These are phyloP conservation scores for Grosmannia serpens DNA, from an alignment of 2,329 filamentous ascomycete genomes.

Conservation along the genomic window DNA sequence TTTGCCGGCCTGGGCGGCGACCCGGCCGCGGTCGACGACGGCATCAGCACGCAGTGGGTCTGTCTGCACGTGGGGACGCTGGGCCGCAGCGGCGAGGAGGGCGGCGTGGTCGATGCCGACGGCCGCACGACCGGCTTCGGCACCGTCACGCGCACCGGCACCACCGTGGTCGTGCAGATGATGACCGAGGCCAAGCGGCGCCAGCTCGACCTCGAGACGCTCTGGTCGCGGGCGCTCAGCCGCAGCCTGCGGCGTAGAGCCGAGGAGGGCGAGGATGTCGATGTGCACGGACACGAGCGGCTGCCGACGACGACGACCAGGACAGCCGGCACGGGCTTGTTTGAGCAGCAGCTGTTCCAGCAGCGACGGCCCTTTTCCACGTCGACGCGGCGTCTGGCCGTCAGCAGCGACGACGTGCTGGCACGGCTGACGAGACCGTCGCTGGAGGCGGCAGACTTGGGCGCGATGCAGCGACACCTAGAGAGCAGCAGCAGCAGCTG, in stretches of 20 bases:
- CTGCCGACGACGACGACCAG: too few species aligned
- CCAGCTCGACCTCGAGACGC: constrained; percentile 40
- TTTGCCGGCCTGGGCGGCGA: constrained; percentile 14
- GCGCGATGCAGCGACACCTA: constrained; percentile 6
- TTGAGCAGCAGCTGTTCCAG: neutral
- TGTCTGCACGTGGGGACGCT: constrained; percentile 79
- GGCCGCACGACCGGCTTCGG: constrained; percentile 71
- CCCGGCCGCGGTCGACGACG: constrained; percentile 53
- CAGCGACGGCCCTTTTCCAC: constrained; percentile 13
- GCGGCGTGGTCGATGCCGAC: constrained; percentile 31
- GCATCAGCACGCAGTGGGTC: constrained; percentile 88
- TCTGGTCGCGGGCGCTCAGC: constrained; percentile 35
- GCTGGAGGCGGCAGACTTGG: neutral
- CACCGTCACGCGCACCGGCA: constrained; percentile 28
- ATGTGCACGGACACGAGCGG: neutral
- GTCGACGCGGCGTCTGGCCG: constrained; percentile 8
- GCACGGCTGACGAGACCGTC: neutral
- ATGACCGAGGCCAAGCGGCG: constrained; percentile 41
- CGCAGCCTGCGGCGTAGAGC: constrained; percentile 13
- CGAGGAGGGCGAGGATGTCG: constrained; percentile 4
- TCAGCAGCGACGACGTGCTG: constrained; percentile 4
- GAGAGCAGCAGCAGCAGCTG: neutral
- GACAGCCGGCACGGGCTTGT: neutral
- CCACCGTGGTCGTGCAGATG: constrained; percentile 45
- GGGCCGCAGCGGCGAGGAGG: constrained; percentile 34